phyloP scores from a whole-genome alignment of 2,329 filamentous ascomycete genomes.

The Colletotrichum orbiculare region DNA sequence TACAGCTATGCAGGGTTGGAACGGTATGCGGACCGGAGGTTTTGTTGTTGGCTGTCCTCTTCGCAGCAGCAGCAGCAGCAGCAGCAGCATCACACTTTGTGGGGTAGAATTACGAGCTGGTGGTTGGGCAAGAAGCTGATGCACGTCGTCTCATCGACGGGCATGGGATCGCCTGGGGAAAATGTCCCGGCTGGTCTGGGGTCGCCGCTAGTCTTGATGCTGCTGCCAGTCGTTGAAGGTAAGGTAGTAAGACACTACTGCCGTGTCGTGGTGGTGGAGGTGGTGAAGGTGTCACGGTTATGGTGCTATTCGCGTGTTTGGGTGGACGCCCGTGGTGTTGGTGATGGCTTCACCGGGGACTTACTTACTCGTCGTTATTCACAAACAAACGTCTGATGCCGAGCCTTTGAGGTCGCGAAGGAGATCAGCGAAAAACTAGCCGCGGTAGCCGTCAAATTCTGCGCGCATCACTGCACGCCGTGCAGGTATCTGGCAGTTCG shows the following conservation, averaged over 20 bases:
- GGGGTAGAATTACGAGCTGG: slow-evolving; percentile 20
- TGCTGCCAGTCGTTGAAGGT: background rate
- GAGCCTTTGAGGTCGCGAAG: too few species aligned
- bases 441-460: slow-evolving; percentile 6
- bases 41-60: slow-evolving; percentile 1
- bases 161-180: slow-evolving; percentile 13
- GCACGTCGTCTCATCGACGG: slow-evolving; percentile 35
- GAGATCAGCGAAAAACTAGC: too few species aligned
- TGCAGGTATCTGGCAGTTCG: slow-evolving; percentile 21
- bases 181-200: slow-evolving; percentile 8
- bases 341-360: background rate
- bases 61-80: slow-evolving; percentile 7
- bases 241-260: too few species aligned
- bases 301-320: background rate
- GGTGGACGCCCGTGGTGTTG: background rate
- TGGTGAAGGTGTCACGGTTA: background rate
- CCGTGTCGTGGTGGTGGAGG: too few species aligned
- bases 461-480: slow-evolving; percentile 10
- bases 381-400: too few species aligned
- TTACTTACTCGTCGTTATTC: too few species aligned
- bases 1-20: background rate
- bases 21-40: background rate
- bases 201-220: slow-evolving; percentile 10
- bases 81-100: slow-evolving; percentile 1
- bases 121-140: slow-evolving; percentile 16